Conservation (phyloP, 1,284 basidiomycete species). For the Marasmius tenuissimus region DNA sequence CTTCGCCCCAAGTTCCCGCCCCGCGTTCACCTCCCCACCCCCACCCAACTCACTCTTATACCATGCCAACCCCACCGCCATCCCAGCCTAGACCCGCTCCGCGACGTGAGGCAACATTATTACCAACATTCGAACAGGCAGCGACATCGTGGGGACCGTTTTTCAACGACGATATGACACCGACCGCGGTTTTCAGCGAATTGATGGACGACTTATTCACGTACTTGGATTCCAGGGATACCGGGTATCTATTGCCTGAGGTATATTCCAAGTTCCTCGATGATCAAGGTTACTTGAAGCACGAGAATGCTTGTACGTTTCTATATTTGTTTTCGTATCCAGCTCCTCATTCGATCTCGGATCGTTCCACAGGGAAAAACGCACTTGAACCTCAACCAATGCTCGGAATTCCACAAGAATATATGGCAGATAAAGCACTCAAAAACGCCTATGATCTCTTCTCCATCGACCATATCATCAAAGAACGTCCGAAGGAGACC, state of each 20-base stretch:
- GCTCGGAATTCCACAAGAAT: conserved; percentile 8
- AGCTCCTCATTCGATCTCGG: too few species aligned
- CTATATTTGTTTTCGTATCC: background rate
- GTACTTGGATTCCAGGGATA: conserved; percentile 6
- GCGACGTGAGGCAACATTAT: background rate
- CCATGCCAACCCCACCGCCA: background rate
- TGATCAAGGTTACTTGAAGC: conserved; percentile 11
- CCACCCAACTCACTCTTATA: background rate
- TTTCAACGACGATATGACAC: conserved; percentile 12
- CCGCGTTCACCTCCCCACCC: background rate
- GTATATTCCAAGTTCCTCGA: conserved; percentile 13
- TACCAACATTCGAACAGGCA: background rate
- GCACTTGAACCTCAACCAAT: background rate
- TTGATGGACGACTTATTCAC: conserved; percentile 10
- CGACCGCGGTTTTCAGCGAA: background rate
- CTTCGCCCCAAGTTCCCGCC: background rate
- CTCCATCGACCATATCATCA: conserved; percentile 10
- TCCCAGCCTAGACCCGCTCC: background rate
- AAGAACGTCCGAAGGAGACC: background rate
- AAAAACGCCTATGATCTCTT: conserved; percentile 9
- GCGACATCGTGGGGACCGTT: conserved; percentile 8
- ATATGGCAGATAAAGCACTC: conserved; percentile 8
- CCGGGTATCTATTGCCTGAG: conserved; percentile 9
- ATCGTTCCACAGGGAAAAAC: conserved; percentile 5
- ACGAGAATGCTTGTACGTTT: conserved; percentile 13